Conservation (phyloP, 2,329 filamentous ascomycete genomes). For the Chrysoporthe austroafricana region DNA sequence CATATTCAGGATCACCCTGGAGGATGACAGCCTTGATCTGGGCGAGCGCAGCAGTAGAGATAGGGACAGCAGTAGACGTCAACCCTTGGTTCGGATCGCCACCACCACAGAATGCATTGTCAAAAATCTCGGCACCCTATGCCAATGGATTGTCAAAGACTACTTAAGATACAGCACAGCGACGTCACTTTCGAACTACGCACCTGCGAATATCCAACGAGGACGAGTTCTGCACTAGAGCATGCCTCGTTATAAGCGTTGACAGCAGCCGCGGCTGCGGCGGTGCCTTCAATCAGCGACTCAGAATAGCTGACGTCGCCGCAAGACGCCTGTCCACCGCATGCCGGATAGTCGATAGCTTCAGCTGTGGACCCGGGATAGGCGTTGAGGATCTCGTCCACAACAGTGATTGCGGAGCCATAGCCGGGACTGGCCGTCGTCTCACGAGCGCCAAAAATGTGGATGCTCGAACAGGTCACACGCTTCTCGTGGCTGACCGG, state of each 20-base stretch:
- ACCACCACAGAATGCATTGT: conserved; percentile 67
- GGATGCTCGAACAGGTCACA: conserved; percentile 51
- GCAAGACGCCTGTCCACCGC: conserved; percentile 62
- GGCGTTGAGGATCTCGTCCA: conserved; percentile 52
- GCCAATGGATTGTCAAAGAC: neutral
- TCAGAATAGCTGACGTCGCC: conserved; percentile 63
- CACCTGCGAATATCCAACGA: conserved; percentile 66
- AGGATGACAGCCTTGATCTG: conserved; percentile 68
- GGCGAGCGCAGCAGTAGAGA: conserved; percentile 51
- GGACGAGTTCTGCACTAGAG: conserved; percentile 59
- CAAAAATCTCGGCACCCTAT: conserved; percentile 65
- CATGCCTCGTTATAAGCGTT: conserved; percentile 61
- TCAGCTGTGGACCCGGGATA: conserved; percentile 57
- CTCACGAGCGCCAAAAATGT: conserved; percentile 53
- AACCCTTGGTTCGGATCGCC: conserved; percentile 51
- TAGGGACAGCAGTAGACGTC: conserved; percentile 45
- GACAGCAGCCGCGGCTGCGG: conserved; percentile 62
- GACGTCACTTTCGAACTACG: neutral
- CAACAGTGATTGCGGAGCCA: conserved; percentile 53
- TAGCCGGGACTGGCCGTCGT: conserved; percentile 56
- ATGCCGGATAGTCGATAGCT: conserved; percentile 63
- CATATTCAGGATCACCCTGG: conserved; percentile 65
- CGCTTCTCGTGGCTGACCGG: conserved; percentile 57
- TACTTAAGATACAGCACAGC: too few species aligned
- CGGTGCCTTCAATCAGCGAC: conserved; percentile 61